Evolutionary conservation across 805 yeast genomes (phyloP), one percentile per base, ranked within the genome.

Genomic region (Teunomyces kruisii): DNA sequence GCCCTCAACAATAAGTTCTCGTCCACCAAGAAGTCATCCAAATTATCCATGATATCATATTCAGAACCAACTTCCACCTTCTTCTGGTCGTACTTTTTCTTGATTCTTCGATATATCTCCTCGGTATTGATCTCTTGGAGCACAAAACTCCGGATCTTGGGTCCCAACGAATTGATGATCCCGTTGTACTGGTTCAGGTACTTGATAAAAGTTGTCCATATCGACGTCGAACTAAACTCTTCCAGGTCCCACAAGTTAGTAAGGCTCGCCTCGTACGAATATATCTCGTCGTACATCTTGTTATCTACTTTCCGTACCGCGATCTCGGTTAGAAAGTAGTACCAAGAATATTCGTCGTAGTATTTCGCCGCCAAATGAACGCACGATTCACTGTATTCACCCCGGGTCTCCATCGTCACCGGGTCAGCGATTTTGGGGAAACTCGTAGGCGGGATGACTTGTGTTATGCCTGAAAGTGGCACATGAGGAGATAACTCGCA

Each of bases 261-360:
- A 6, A 43, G 28, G 2, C 38, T 32, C 6, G 48, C 39, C 16
- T 50, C 55, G 28, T 46, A 47, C 0, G 62, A 48, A 45, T 55
- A 67, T 8, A 66, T 39, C 27, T 70, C 73, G 47, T 68, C 67
- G 45, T 51, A 65, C 56, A 70, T 52, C 22, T 49, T 55, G 51
- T 70, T 70, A 45, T 69, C 75, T 14, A 68, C 59, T 51, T 69
- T 68, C 24, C 74, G 51, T 14, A 67, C 65, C 0, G 75, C 75
- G 6, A 67, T 58, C 46, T 70, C 75, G 0, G 73, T 69, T 33
- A 69, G 51, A 45, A 62, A 70, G 39, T 49, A 69, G 50, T 66
- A 67, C 75, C 74, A 70, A 16, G 69, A 56, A 45, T 64, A 61
- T 39, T 56, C 56, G 43, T 56, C 57, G 24, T 53, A 55, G 39